Base-by-base conservation (phyloP, 75 land plant species). In the Selaginella tamariscina region DNA sequence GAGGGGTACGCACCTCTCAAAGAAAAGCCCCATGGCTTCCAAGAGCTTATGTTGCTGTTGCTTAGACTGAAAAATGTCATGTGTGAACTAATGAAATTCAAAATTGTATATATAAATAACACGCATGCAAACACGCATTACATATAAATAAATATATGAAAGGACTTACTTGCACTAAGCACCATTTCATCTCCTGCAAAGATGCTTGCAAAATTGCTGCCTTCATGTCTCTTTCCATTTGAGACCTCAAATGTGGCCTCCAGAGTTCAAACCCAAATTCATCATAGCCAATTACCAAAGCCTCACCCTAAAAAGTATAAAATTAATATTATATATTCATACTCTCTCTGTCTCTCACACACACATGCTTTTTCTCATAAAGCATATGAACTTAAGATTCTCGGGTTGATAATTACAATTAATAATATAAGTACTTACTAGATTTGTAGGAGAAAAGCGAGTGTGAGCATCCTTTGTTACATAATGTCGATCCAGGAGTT, bases 211-310 rank as follows among this genome's bases (percentile, higher is more conserved):
- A 66, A 32, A 89, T 85, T 62, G 89, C 83, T 60, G 84, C 86
- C 81, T 83, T 93, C 98, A 89, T 93, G 77, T 93, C 91, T 68
- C 78, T 29, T 80, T 93, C 98, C 98, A 93, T 93, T 69, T 76
- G 72, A 65, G 98, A 75, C 69, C 98, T 75, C 23, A 93, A 82
- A 74, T 89, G 75, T 32, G 98, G 98, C 68, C 86, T 93, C 98
- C 98, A 93, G 2, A 93, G 83, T 44, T 93, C 95, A 79, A 89
- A 90, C 65, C 96, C 88, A n/a, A n/a, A n/a, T n/a, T n/a, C n/a
- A n/a, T n/a, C n/a, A n/a, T n/a, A n/a, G n/a, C n/a, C n/a, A n/a
- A n/a, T n/a, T n/a, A n/a, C n/a, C n/a, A n/a, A n/a, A n/a, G n/a
- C n/a, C n/a, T n/a, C n/a, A n/a, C n/a, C n/a, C n/a, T n/a, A n/a